Conservation (phyloP, 768 basidiomycete genomes). For the Termitomyces sp. region DNA sequence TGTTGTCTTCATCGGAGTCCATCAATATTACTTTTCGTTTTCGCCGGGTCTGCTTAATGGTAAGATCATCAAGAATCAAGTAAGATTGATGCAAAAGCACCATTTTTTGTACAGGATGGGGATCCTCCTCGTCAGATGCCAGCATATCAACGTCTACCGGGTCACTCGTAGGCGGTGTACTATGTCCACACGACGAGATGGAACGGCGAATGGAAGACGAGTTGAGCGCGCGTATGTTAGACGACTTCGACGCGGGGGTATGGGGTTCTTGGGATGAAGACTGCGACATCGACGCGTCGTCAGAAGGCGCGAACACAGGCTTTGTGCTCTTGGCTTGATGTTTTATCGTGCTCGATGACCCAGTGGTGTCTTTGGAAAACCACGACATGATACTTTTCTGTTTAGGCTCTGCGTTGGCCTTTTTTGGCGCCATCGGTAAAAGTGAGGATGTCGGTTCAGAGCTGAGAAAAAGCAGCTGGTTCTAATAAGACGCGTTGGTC, state of each 20-base stretch:
- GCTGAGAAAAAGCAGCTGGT: not conserved
- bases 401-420: conserved; percentile 35
- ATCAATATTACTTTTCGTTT: conserved; percentile 68
- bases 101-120: conserved; percentile 17
- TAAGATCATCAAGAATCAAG: not conserved
- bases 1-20: conserved; percentile 58
- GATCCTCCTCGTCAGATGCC: conserved; percentile 41
- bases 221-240: conserved; percentile 21
- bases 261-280: conserved; percentile 29
- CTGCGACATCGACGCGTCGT: conserved; percentile 26
- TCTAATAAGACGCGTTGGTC: conserved; percentile 24
- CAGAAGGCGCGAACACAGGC: conserved; percentile 8
- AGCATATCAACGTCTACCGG: conserved; percentile 73
- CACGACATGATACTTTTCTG: conserved; percentile 74
- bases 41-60: conserved; percentile 25
- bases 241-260: conserved; percentile 32
- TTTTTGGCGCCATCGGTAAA: conserved; percentile 35
- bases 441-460: not conserved
- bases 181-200: conserved; percentile 44
- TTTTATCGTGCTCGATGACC: conserved; percentile 17
- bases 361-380: conserved; percentile 38
- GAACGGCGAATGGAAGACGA: conserved; percentile 35
- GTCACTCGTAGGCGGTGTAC: conserved; percentile 76
- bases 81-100: not conserved
- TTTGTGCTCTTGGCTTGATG: conserved; percentile 15